Base-by-base conservation (phyloP, 768 basidiomycete genomes). In the Tulasnella sp. region DNA sequence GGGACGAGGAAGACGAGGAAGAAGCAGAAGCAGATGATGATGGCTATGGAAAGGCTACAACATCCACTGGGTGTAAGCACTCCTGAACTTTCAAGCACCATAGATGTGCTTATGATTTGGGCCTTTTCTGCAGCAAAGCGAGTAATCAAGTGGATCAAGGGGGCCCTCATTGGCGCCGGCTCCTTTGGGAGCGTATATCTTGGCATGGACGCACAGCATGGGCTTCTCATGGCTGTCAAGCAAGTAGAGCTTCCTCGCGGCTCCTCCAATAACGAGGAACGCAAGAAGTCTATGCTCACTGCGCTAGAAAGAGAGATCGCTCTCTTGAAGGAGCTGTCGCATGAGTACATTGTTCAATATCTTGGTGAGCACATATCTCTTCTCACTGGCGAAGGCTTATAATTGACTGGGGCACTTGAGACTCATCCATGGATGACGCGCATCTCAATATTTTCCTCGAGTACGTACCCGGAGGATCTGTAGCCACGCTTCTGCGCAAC, bases 271-370 rank as follows among this genome's bases (percentile, higher is more conserved):
- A 93, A 93, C 67, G 87, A 93, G 67, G 92, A 92, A 68, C 83
- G 91, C 64, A 94, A 92, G 73, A 85, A 87, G 74, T 83, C 80
- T 70, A 97, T 97, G 92, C 80, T 92, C 11, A 87, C 79, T 57
- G 90, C 90, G 1, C 76, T 92, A 44, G 92, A 97, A 70, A 81
- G 87, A 41, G 96, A 99, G 72, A 97, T 97, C 62, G 91, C 90
- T 73, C 76, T 97, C 2, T 75, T 97, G 62, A 91, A 92, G 68
- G 87, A 92, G 59, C 74, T 96, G 52, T 87, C 94, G 63, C 92
- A 97, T 68, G 84, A 84, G 60, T 94, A 98, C 68, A 98, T 99
- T 61, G 96, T 99, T 22, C 94, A 97, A 73, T 99, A 99, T 66
- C 85, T 94, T 57, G 91, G 93, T 96, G 65, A 60, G 88, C 75